A percentile compares a stretch with the other conserved stretches of the same genome.
Evolutionary conservation across 768 basidiomycete species (phyloP).

Genomic region (Psilocybe subaeruginosa): DNA sequence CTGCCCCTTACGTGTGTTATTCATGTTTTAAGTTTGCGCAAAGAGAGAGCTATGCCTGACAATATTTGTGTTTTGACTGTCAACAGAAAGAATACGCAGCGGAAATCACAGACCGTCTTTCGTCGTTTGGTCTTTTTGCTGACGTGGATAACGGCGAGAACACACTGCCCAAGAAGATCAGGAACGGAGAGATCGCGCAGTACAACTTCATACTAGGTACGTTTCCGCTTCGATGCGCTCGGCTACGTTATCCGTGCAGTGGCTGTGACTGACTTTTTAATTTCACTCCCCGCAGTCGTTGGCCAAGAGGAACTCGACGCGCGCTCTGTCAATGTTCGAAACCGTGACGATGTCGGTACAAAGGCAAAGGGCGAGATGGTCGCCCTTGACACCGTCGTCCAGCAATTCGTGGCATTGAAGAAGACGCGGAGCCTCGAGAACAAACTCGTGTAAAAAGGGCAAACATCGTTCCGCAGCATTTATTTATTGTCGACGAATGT

Average conservation of each 20-base stretch:
- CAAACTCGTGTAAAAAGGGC: slow-evolving; percentile 31
- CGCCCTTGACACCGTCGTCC: slow-evolving; percentile 68
- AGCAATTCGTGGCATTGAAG: slow-evolving; percentile 78
- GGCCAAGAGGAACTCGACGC: slow-evolving; percentile 90
- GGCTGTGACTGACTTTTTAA: slow-evolving; percentile 9
- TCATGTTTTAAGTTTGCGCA: not conserved
- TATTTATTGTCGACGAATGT: not conserved
- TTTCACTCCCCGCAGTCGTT: slow-evolving; percentile 62
- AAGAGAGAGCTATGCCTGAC: slow-evolving; percentile 5
- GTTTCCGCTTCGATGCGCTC: slow-evolving; percentile 22
- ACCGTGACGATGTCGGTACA: slow-evolving; percentile 89
- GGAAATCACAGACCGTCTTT: slow-evolving; percentile 72
- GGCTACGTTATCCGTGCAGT: not conserved
- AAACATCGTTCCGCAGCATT: not conserved
- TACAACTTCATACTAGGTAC: slow-evolving; percentile 97
- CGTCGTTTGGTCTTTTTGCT: slow-evolving; percentile 74
- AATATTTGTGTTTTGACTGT: slow-evolving; percentile 4
- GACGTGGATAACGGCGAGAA: slow-evolving; percentile 93
- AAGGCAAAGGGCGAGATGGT: slow-evolving; percentile 81
- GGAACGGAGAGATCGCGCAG: slow-evolving; percentile 96
- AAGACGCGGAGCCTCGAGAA: slow-evolving; percentile 43
- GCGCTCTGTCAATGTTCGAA: slow-evolving; percentile 92
- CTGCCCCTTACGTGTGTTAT: slow-evolving; percentile 77
- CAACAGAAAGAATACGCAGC: slow-evolving; percentile 87
- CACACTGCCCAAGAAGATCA: slow-evolving; percentile 95